Evolutionary conservation across 2,329 filamentous ascomycete species (phyloP).

Genomic region (Neopestalotiopsis sp.): DNA sequence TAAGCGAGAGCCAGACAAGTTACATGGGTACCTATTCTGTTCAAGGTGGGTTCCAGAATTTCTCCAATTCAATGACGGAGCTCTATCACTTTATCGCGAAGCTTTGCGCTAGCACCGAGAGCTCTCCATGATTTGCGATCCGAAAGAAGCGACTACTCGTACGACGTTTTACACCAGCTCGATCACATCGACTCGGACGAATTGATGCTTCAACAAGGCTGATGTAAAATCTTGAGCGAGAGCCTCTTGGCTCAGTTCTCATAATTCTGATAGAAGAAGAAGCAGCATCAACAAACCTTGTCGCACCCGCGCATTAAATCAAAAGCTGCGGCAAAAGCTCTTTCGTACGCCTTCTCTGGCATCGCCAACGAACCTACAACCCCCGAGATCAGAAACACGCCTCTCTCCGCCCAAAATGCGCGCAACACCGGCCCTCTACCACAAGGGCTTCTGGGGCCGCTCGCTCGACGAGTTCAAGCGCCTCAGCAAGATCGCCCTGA

Average conservation of each 20-base stretch:
- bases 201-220: constrained; percentile 17
- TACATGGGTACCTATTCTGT: not conserved
- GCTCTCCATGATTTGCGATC: not conserved
- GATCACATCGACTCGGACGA: not conserved
- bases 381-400: not conserved
- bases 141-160: not conserved
- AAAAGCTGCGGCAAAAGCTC: not conserved
- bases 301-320: not conserved
- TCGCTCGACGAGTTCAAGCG: constrained; percentile 66
- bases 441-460: constrained; percentile 61
- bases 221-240: constrained; percentile 34
- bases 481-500: constrained; percentile 64
- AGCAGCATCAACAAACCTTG: not conserved
- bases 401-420: constrained; percentile 47
- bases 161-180: not conserved
- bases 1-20: not conserved
- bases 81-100: constrained; percentile 5
- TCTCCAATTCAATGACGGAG: constrained; percentile 13
- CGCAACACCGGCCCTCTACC: constrained; percentile 46
- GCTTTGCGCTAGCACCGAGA: not conserved
- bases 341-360: not conserved
- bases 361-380: not conserved
- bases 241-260: constrained; percentile 37
- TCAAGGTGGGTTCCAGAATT: not conserved
- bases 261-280: not conserved